Evolutionary conservation across 768 basidiomycete species (phyloP).

Genomic region (Lactarius psammicola): DNA sequence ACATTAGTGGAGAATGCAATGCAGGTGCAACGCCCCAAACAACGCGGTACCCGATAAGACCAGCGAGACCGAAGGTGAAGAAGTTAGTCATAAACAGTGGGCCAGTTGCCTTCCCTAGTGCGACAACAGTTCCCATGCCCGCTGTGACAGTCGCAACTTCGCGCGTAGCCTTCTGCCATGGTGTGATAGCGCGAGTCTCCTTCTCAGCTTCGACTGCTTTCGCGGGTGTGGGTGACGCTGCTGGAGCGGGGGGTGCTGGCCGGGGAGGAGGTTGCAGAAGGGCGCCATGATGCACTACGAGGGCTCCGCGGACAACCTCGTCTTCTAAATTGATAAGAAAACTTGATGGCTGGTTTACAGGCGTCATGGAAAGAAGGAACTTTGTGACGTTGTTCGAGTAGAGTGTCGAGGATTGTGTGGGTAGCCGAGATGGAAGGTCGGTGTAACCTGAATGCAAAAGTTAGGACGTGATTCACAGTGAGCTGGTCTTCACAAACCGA

Average conservation of each 20-base stretch:
- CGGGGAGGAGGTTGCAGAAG: slow-evolving; percentile 67
- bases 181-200: slow-evolving; percentile 60
- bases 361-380: slow-evolving; percentile 73
- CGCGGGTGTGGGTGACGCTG: slow-evolving; percentile 49
- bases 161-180: slow-evolving; percentile 77
- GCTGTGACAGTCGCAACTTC: slow-evolving; percentile 73
- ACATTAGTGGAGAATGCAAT: slow-evolving; percentile 87
- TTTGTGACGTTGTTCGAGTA: slow-evolving; percentile 93
- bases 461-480: neutral
- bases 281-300: slow-evolving; percentile 68
- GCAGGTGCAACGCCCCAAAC: slow-evolving; percentile 90
- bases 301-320: slow-evolving; percentile 80
- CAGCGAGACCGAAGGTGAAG: slow-evolving; percentile 85
- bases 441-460: slow-evolving; percentile 57
- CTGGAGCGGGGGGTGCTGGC: slow-evolving; percentile 58
- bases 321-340: slow-evolving; percentile 73
- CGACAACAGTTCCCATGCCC: slow-evolving; percentile 72
- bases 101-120: slow-evolving; percentile 75
- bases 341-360: slow-evolving; percentile 48
- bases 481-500: slow-evolving; percentile 48
- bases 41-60: slow-evolving; percentile 82
- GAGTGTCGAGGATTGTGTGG: slow-evolving; percentile 84
- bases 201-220: slow-evolving; percentile 46
- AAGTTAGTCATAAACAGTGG: slow-evolving; percentile 86
- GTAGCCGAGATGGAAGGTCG: slow-evolving; percentile 83